These are phyloP conservation scores for Myrica gale DNA, from an alignment of 306 rosid genomes.

Conservation along the genomic window DNA sequence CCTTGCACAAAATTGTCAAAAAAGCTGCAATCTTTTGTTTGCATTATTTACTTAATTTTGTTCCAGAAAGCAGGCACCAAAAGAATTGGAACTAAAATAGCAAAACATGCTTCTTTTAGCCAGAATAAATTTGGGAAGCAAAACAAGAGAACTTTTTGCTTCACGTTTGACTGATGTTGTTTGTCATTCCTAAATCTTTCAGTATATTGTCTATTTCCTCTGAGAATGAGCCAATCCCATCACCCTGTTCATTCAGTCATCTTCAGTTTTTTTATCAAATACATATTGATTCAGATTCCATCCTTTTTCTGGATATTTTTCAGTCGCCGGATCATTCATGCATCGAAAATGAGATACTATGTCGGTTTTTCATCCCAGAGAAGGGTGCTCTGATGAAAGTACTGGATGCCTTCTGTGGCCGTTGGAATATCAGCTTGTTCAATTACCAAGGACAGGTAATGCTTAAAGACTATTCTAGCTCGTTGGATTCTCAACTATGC, in stretches of 20 bases:
- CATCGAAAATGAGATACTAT: conserved; percentile 42
- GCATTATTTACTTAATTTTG: neutral
- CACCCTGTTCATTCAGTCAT: neutral
- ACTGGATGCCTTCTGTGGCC: conserved; percentile 46
- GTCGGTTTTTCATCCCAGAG: conserved; percentile 55
- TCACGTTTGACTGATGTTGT: neutral
- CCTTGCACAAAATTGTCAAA: neutral
- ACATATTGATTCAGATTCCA: neutral
- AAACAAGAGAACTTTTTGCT: neutral
- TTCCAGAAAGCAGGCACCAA: neutral
- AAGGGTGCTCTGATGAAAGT: conserved; percentile 53
- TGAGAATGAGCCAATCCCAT: neutral
- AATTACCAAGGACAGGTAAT: conserved; percentile 48
- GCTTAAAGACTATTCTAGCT: neutral
- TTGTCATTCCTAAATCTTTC: neutral
- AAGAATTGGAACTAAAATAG: neutral
- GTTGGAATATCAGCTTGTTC: conserved; percentile 55
- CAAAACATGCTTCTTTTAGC: neutral
- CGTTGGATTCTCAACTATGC: neutral
- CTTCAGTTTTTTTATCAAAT: neutral
- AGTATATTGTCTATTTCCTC: neutral
- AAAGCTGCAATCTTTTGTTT: neutral
- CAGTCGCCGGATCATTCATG: conserved; percentile 45
- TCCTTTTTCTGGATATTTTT: conserved; percentile 10
- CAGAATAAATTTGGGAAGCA: neutral